Conservation (phyloP, 768 basidiomycete species). For the Thelephora ganbajun region DNA sequence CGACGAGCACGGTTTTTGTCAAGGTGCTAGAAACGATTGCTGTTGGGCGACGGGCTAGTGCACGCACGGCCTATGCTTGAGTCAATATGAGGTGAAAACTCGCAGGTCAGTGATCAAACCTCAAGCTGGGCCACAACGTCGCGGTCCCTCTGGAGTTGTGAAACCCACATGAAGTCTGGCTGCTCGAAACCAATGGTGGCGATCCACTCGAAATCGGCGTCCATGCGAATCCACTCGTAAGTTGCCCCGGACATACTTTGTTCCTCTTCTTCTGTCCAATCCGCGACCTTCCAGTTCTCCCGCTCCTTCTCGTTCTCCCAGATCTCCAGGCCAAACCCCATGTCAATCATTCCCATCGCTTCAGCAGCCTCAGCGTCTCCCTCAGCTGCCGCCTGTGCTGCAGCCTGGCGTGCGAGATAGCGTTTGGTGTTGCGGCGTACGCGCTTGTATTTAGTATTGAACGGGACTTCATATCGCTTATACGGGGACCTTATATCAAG, state of each 20-base stretch:
- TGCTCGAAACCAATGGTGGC: slow-evolving; percentile 86
- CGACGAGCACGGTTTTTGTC: slow-evolving; percentile 86
- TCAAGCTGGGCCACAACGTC: slow-evolving; percentile 97
- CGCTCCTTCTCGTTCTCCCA: slow-evolving; percentile 95
- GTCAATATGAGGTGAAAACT: background rate
- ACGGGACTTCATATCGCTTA: slow-evolving; percentile 95
- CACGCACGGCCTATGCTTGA: slow-evolving; percentile 65
- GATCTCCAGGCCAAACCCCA: slow-evolving; percentile 84
- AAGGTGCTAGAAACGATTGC: slow-evolving; percentile 82
- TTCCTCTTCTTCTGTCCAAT: slow-evolving; percentile 97
- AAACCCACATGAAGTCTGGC: slow-evolving; percentile 98
- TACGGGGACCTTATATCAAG: slow-evolving; percentile 76
- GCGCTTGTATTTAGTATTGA: slow-evolving; percentile 97
- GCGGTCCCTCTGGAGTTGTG: slow-evolving; percentile 85
- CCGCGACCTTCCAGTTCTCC: slow-evolving; percentile 91
- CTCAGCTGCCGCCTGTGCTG: slow-evolving; percentile 85
- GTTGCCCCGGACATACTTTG: slow-evolving; percentile 87
- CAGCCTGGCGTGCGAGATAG: slow-evolving; percentile 86
- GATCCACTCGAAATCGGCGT: slow-evolving; percentile 99
- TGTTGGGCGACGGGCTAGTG: slow-evolving; percentile 68
- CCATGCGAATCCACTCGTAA: slow-evolving; percentile 99
- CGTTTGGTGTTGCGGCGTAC: slow-evolving; percentile 92
- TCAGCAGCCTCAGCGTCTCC: slow-evolving; percentile 88
- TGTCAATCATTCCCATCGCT: slow-evolving; percentile 87
- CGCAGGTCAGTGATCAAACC: slow-evolving; percentile 30